phyloP scores from a whole-genome alignment of 805 yeast genomes.

The Nakazawaea holstii region DNA sequence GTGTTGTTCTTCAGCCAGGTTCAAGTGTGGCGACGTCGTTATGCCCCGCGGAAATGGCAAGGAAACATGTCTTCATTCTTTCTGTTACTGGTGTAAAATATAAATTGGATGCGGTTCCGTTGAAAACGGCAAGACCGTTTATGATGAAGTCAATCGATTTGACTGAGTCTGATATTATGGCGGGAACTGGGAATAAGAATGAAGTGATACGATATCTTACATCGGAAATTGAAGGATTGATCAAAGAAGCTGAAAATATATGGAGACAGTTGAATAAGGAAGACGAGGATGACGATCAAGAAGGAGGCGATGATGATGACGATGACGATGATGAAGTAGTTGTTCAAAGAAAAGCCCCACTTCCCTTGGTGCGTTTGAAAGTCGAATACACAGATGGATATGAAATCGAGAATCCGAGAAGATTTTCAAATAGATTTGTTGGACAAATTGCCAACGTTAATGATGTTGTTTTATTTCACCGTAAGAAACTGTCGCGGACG shows the following conservation, averaged over 20 bases:
- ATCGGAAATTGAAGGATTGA: conserved; percentile 61
- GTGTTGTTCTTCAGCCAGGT: conserved; percentile 86
- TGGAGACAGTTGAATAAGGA: conserved; percentile 32
- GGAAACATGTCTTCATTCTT: conserved; percentile 70
- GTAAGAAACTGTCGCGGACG: conserved; percentile 30
- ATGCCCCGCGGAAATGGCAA: conserved; percentile 75
- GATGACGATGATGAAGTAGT: conserved; percentile 16
- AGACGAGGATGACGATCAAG: conserved; percentile 13
- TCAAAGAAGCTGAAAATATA: conserved; percentile 48
- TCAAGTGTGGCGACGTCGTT: conserved; percentile 90
- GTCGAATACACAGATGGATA: conserved; percentile 90
- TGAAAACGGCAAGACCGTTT: conserved; percentile 79
- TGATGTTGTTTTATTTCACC: conserved; percentile 71
- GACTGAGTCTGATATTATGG: conserved; percentile 46
- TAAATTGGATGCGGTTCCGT: conserved; percentile 51
- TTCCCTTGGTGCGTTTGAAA: conserved; percentile 76
- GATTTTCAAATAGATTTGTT: conserved; percentile 86
- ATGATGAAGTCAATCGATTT: conserved; percentile 62
- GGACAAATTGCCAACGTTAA: conserved; percentile 89
- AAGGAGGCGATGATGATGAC: conserved; percentile 15
- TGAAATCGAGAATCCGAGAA: conserved; percentile 84
- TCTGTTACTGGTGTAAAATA: conserved; percentile 55
- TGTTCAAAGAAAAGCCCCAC: conserved; percentile 33
- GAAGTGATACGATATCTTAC: conserved; percentile 58
- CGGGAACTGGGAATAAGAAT: conserved; percentile 55